A percentile compares a stretch with the other conserved stretches of the same genome.
Evolutionary conservation across 2,329 filamentous ascomycete species (phyloP).

Genomic region (Cladophialophora exuberans): DNA sequence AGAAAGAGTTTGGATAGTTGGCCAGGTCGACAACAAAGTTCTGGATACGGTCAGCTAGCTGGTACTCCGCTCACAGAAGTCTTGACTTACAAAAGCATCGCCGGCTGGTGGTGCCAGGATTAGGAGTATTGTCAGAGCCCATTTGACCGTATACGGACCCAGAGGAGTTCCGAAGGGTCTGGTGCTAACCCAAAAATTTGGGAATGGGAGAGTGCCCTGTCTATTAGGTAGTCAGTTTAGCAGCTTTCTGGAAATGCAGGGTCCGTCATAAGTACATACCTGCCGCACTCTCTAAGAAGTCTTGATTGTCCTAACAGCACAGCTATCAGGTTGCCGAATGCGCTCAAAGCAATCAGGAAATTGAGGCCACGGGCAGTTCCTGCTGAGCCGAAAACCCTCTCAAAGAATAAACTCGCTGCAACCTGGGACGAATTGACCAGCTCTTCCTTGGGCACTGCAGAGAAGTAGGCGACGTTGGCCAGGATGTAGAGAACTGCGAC

Average conservation of each 20-base stretch:
- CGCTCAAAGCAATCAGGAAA: conserved; percentile 59
- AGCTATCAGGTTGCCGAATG: conserved; percentile 63
- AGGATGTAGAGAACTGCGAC: conserved; percentile 62
- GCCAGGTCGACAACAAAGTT: conserved; percentile 61
- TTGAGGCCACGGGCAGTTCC: conserved; percentile 58
- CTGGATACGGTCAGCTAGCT: not conserved
- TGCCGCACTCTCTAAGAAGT: conserved; percentile 62
- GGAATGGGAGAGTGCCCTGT: conserved; percentile 65
- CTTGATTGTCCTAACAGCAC: conserved; percentile 60
- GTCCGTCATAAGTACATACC: not conserved
- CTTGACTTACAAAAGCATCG: conserved; percentile 56
- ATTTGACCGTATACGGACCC: conserved; percentile 63
- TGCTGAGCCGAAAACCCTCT: conserved; percentile 57
- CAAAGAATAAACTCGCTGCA: conserved; percentile 63
- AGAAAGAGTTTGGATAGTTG: conserved; percentile 62
- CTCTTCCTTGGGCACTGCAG: conserved; percentile 58
- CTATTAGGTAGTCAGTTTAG: conserved; percentile 36
- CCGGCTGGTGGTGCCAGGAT: conserved; percentile 64
- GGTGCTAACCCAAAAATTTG: conserved; percentile 65
- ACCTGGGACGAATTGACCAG: conserved; percentile 58
- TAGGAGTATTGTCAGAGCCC: conserved; percentile 61
- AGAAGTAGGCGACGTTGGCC: conserved; percentile 65
- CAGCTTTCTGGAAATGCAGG: not conserved
- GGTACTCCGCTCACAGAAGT: not conserved
- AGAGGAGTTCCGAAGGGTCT: conserved; percentile 66